These are phyloP conservation scores for Achaetomium macrosporum DNA, from an alignment of 2,329 filamentous ascomycete genomes.

Conservation along the genomic window DNA sequence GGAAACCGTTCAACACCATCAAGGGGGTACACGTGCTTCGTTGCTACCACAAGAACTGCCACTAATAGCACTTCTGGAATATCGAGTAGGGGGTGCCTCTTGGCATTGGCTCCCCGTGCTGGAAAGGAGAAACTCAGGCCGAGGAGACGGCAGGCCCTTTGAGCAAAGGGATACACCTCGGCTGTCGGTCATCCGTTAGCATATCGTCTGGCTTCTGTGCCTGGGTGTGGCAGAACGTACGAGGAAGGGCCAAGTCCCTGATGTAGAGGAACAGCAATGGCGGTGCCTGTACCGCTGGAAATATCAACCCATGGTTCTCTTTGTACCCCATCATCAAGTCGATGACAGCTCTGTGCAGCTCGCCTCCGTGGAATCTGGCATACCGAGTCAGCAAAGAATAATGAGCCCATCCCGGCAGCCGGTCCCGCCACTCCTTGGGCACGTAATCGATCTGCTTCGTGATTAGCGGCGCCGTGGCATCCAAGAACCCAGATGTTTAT, in stretches of 20 bases:
- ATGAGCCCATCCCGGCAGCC: constrained; percentile 58
- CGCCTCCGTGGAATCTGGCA: constrained; percentile 39
- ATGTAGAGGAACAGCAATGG: constrained; percentile 65
- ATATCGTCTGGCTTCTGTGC: background rate
- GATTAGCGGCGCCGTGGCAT: background rate
- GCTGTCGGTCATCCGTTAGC: constrained; percentile 41
- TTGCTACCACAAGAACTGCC: constrained; percentile 64
- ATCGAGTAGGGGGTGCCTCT: constrained; percentile 39
- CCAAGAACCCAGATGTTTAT: background rate
- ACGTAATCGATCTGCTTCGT: constrained; percentile 46
- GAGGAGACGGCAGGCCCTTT: constrained; percentile 47
- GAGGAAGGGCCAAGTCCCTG: constrained; percentile 66
- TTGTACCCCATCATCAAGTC: constrained; percentile 59
- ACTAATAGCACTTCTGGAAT: constrained; percentile 73
- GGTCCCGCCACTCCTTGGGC: constrained; percentile 58
- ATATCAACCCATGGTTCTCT: constrained; percentile 60
- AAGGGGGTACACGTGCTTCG: constrained; percentile 76
- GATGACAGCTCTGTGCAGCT: constrained; percentile 59
- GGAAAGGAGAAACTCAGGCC: constrained; percentile 54
- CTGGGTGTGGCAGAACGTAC: constrained; percentile 39
- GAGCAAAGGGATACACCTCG: constrained; percentile 57
- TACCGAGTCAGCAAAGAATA: constrained; percentile 49
- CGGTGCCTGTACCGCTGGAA: constrained; percentile 67
- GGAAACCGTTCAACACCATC: constrained; percentile 50
- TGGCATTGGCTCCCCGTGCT: constrained; percentile 27